Percentiles rank a stretch among this genome's conserved stretches.
Evolutionary conservation across 352 stramenopile genomes (phyloP).

Genomic region (Globisporangium alternatum): DNA sequence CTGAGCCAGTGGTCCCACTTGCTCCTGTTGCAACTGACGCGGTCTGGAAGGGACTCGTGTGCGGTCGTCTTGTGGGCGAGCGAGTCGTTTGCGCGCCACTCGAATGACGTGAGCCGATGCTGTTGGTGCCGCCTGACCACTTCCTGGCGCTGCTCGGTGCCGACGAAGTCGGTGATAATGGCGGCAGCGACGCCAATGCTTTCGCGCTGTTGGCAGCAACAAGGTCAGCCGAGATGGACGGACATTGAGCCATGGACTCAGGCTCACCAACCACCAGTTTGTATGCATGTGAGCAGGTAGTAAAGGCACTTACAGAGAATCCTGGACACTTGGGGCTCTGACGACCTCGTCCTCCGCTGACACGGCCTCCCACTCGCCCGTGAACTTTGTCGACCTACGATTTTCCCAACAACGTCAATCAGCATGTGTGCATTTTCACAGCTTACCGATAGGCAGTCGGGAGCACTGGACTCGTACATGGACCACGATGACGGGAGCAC

Average conservation of each 20-base stretch:
- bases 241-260: background rate
- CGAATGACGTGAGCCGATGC: background rate
- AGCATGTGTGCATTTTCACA: background rate
- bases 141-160: background rate
- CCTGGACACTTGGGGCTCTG: background rate
- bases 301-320: constrained; percentile 5
- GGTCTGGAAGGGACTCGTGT: constrained; percentile 20
- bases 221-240: background rate
- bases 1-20: background rate
- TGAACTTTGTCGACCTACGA: constrained; percentile 29
- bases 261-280: background rate
- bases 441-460: background rate
- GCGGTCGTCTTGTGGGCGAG: constrained; percentile 9
- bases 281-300: background rate
- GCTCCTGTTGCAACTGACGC: background rate
- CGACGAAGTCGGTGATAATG: background rate
- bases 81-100: constrained; percentile 7
- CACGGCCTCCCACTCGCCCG: constrained; percentile 45
- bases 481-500: constrained; percentile 62
- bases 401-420: background rate
- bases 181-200: constrained; percentile 14
- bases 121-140: background rate
- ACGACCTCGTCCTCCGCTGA: constrained; percentile 21
- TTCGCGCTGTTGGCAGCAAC: constrained; percentile 5
- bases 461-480: constrained; percentile 30